phyloP scores from a whole-genome alignment of 352 stramenopile genomes.

The Phytophthora litchii region DNA sequence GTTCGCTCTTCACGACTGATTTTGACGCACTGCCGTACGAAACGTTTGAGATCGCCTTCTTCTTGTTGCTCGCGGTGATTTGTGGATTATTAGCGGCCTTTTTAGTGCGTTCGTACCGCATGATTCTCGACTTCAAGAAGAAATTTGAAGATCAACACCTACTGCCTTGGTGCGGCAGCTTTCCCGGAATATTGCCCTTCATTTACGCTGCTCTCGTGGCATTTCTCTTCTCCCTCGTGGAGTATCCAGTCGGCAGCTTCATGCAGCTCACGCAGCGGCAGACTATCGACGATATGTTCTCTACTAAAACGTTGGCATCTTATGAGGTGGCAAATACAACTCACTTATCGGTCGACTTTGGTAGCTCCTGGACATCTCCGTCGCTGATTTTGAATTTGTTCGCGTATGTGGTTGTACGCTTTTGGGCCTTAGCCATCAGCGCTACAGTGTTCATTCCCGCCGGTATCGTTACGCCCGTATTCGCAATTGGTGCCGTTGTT shows the following conservation, averaged over 20 bases:
- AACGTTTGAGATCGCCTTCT: constrained; percentile 75
- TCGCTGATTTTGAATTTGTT: constrained; percentile 72
- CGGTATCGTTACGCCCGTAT: constrained; percentile 92
- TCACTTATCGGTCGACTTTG: constrained; percentile 46
- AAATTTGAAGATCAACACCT: constrained; percentile 41
- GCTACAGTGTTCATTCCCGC: constrained; percentile 88
- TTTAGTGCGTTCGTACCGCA: constrained; percentile 76
- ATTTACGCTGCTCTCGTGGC: constrained; percentile 71
- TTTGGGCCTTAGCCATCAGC: constrained; percentile 77
- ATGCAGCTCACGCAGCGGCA: constrained; percentile 80
- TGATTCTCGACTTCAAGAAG: constrained; percentile 52
- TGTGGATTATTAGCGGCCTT: constrained; percentile 84
- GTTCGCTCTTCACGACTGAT: constrained; percentile 82
- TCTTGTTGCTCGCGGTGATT: constrained; percentile 78
- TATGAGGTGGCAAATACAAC: constrained; percentile 36
- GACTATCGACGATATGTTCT: constrained; percentile 90
- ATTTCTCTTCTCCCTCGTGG: constrained; percentile 67
- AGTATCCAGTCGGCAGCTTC: constrained; percentile 80
- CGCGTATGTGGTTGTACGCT: constrained; percentile 72
- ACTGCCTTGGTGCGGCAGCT: constrained; percentile 24
- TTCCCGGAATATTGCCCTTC: constrained; percentile 50
- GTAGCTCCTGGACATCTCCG: constrained; percentile 63
- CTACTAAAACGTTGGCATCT: constrained; percentile 54
- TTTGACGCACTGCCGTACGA: constrained; percentile 78
- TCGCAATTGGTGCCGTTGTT: constrained; percentile 87